Conservation (phyloP, 2,329 filamentous ascomycete genomes). For the Microcyclospora pomicola region DNA sequence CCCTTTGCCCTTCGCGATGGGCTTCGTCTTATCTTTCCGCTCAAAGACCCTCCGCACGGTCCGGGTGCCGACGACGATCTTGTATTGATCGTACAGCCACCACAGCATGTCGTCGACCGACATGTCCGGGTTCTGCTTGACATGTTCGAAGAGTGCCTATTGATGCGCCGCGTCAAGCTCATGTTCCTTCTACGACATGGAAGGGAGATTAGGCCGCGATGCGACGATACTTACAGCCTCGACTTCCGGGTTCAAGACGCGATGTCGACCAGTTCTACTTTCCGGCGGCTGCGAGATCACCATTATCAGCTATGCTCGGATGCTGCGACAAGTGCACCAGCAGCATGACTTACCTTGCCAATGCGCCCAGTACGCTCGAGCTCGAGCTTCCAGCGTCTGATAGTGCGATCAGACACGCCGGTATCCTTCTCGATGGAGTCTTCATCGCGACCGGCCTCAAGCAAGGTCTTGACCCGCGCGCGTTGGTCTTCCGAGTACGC, state of each 20-base stretch:
- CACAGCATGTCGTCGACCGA: conserved; percentile 26
- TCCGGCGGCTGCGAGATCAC: conserved; percentile 16
- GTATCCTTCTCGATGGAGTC: conserved; percentile 24
- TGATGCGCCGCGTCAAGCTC: background rate
- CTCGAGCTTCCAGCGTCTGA: conserved; percentile 24
- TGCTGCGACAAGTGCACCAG: background rate
- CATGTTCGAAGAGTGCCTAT: conserved; percentile 20
- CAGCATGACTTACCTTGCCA: conserved; percentile 15
- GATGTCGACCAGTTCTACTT: conserved; percentile 22
- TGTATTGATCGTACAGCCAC: conserved; percentile 25
- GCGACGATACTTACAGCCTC: conserved; percentile 13
- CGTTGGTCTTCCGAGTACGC: conserved; percentile 17
- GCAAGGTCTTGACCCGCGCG: conserved; percentile 15
- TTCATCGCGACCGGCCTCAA: conserved; percentile 23
- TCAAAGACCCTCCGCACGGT: conserved; percentile 26
- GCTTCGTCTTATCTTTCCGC: conserved; percentile 20
- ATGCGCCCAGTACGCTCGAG: conserved; percentile 25
- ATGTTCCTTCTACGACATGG: background rate
- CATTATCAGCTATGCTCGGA: background rate
- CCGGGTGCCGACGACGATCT: conserved; percentile 24
- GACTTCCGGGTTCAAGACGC: conserved; percentile 22
- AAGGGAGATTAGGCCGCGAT: background rate
- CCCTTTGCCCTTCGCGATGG: conserved; percentile 2
- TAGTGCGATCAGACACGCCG: conserved; percentile 22
- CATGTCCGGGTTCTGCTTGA: conserved; percentile 21